Conservation (phyloP, 441 rosid genomes). For the Euphorbia celastroides region DNA sequence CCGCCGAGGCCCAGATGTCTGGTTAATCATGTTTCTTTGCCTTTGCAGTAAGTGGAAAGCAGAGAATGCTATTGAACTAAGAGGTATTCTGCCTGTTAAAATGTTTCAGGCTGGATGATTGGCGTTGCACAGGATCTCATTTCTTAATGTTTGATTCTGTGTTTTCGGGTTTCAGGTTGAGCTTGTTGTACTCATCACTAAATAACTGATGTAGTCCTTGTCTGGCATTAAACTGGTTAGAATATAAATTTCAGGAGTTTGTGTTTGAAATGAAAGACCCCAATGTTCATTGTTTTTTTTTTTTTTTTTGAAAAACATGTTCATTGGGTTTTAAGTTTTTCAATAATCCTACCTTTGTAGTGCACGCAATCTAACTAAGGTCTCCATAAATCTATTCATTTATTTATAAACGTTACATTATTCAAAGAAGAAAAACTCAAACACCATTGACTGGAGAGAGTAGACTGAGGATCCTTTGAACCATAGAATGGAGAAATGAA, state of each 20-base stretch:
- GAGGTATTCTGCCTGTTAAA: background rate
- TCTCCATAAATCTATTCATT: too few species aligned
- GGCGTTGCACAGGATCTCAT: slow-evolving; percentile 13
- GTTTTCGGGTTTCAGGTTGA: slow-evolving; percentile 18
- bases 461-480: background rate
- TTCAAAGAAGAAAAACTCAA: too few species aligned
- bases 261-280: slow-evolving; percentile 1
- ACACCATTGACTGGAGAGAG: background rate
- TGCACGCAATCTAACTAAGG: too few species aligned
- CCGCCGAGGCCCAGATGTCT: slow-evolving; percentile 82
- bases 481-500: background rate
- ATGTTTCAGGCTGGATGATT: slow-evolving; percentile 14
- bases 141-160: slow-evolving; percentile 10
- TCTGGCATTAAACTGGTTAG: background rate
- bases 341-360: too few species aligned
- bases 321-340: too few species aligned
- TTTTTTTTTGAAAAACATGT: too few species aligned
- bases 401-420: too few species aligned
- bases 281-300: too few species aligned
- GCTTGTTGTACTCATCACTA: slow-evolving; percentile 15
- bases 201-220: slow-evolving; percentile 24
- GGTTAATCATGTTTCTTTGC: slow-evolving; percentile 47
- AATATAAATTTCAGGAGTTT: background rate
- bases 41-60: slow-evolving; percentile 13
- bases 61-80: background rate